Evolutionary conservation across 1,284 basidiomycete species (phyloP), one percentile per base, ranked within the genome.

Genomic region (Ustilago loliicola): DNA sequence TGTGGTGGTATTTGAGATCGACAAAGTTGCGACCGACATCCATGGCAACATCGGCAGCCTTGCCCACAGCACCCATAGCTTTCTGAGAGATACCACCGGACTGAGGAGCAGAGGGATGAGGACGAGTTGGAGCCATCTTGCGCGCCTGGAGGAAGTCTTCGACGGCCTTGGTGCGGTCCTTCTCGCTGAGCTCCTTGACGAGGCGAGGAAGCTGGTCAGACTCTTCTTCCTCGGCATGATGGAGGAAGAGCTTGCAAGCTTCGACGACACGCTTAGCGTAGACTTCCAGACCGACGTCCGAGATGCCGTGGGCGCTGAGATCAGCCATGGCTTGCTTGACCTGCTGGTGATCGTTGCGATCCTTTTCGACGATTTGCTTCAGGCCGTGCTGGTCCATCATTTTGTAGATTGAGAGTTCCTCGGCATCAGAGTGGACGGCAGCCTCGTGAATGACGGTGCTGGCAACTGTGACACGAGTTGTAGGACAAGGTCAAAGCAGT

Each of bases 101-200:
- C 74, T 83, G 83, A 1, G 81, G 83, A 8, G 81, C 80, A n/a
- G 59, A 42, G 23, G 81, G 81, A 55, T 84, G 80, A 8, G 83
- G 79, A 30, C 79, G 80, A 2, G 67, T 69, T 8, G 83, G 81
- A 5, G 79, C 81, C 59, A 70, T 53, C 30, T 72, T 62, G 40
- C 80, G 75, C 19, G 72, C 80, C 27, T 66, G 19, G 17, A 83
- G 70, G 63, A 83, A 83, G 17, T 80, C 70, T 2, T 60, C 47
- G 23, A 79, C 72, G 0, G 73, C 66, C 27, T 73, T 68, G 62
- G 64, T n/a, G 56, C 73, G 71, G 45, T 82, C 81, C 15, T 80
- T 65, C 13, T 62, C 66, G 40, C 66, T 55, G 15, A 83, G 66
- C 54, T 59, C 38, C 15, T 45, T 32, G 57, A 57, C 40, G 30